phyloP scores from a whole-genome alignment of 306 rosid genomes.

The Citrullus colocynthis region DNA sequence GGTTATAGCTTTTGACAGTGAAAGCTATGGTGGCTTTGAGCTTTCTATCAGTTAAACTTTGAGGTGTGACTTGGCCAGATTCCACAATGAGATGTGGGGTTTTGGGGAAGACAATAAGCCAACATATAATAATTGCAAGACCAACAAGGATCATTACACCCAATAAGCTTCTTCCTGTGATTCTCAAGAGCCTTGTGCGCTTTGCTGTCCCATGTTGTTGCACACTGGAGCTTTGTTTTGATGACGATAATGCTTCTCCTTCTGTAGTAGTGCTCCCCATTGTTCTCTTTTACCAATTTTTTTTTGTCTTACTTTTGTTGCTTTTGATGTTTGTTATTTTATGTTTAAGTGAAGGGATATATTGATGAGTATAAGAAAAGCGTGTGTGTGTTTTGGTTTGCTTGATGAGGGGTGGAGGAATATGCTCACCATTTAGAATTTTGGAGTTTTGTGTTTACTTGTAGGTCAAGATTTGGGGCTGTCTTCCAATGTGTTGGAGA shows the following conservation, averaged over 20 bases:
- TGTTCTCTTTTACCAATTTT: not conserved
- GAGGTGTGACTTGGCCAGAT: not conserved
- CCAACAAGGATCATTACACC: not conserved
- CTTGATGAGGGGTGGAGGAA: not conserved
- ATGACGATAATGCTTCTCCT: not conserved
- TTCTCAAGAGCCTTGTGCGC: not conserved
- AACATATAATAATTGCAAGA: not conserved
- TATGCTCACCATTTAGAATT: not conserved
- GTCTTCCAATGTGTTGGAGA: not conserved
- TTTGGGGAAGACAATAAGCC: not conserved
- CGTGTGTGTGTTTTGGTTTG: not conserved
- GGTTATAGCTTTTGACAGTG: not conserved
- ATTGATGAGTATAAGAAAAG: not conserved
- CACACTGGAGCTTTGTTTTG: not conserved
- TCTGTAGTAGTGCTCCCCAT: not conserved
- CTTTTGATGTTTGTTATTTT: too few species aligned
- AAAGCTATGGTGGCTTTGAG: not conserved
- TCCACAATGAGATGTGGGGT: not conserved
- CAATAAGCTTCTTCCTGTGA: conserved; percentile 2
- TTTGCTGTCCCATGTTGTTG: not conserved
- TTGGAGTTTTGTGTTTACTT: not conserved
- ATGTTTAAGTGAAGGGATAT: not conserved
- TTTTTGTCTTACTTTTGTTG: too few species aligned
- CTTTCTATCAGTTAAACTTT: not conserved
- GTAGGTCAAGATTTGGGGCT: not conserved